A percentile compares a stretch with the other conserved stretches of the same genome.
These are phyloP conservation scores for Debaryomyces hansenii DNA, from an alignment of 805 yeast species.

Conservation along the genomic window DNA sequence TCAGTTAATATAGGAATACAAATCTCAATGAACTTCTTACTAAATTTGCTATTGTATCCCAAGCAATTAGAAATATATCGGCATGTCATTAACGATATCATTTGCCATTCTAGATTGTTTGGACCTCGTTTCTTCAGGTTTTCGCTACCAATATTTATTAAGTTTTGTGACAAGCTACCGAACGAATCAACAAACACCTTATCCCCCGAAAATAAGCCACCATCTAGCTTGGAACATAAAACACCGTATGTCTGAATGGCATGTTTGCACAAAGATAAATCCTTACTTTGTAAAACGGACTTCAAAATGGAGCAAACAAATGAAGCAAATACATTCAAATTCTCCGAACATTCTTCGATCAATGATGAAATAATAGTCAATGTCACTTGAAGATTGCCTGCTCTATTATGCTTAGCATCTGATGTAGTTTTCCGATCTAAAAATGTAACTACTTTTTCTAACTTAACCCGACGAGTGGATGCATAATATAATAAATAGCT, in stretches of 20 bases:
- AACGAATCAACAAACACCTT: slow-evolving; percentile 52
- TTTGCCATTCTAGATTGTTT: slow-evolving; percentile 45
- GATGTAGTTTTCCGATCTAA: slow-evolving; percentile 58
- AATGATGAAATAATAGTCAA: slow-evolving; percentile 67
- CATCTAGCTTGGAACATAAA: slow-evolving; percentile 52
- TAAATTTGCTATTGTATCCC: slow-evolving; percentile 29
- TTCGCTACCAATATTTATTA: slow-evolving; percentile 16
- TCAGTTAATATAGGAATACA: slow-evolving; percentile 40
- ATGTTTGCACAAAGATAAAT: slow-evolving; percentile 58
- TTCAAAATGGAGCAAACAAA: slow-evolving; percentile 63
- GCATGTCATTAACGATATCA: slow-evolving; percentile 41
- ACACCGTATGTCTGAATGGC: slow-evolving; percentile 48
- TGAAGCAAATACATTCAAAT: slow-evolving; percentile 77
- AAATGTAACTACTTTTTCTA: slow-evolving; percentile 80
- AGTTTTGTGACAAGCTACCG: slow-evolving; percentile 24
- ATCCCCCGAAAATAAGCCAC: slow-evolving; percentile 66
- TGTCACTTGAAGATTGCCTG: slow-evolving; percentile 85
- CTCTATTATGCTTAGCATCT: slow-evolving; percentile 60
- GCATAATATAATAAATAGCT: slow-evolving; percentile 88
- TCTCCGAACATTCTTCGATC: slow-evolving; percentile 75
- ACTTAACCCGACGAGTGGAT: slow-evolving; percentile 81
- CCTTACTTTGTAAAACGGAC: slow-evolving; percentile 53
- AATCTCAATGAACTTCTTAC: slow-evolving; percentile 27
- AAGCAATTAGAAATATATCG: slow-evolving; percentile 39
- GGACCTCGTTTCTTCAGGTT: slow-evolving; percentile 18